Base-by-base conservation (phyloP, 805 yeast species). In the Scheffersomyces ergatensis region DNA sequence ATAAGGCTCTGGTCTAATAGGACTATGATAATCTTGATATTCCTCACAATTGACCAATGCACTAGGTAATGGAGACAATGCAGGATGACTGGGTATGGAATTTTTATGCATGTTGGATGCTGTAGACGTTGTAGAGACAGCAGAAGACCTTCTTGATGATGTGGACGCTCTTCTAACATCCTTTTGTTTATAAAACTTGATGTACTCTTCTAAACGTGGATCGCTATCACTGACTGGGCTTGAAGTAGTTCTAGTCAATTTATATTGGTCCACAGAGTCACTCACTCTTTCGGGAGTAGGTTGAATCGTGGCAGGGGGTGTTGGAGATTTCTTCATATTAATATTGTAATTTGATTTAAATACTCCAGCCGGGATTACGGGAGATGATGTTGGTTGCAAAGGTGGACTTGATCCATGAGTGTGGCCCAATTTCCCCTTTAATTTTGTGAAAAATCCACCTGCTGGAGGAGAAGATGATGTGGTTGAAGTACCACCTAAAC, bases 161-260 rank as follows among this genome's bases (percentile, higher is more conserved):
- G 46, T 33, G 11, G 55, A 45, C 14, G 50, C 40, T 21, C 52
- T 37, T 5, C 60, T 48, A 15, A 47, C 33, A 24, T 52, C 55
- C 19, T 54, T 54, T 43, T 55, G 61, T 21, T 50, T 47, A 44
- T 62, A 69, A 40, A 65, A 62, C 31, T 55, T 59, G 37, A 68
- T 57, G 37, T 65, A 69, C 29, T 66, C 70, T 15, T 59, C 64
- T 25, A 69, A 46, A 35, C 63, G 49, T 3, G 71, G 71, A 39
- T 67, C 72, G 16, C 21, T 32, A 16, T 37, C 43, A 13, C 13
- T 34, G 18, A 11, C 16, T 5, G 33, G 18, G 13, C 20, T 17
- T 35, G 33, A 33, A 2, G 34, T 30, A 2, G 44, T 26, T 16
- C 41, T 19, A 5, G 42, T 18, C 13, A 34, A 33, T 25, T 36